Percentiles rank a stretch among this genome's conserved stretches.
These are phyloP conservation scores for Penicillium macrosclerotiorum DNA, from an alignment of 495 filamentous ascomycete species.

Conservation along the genomic window DNA sequence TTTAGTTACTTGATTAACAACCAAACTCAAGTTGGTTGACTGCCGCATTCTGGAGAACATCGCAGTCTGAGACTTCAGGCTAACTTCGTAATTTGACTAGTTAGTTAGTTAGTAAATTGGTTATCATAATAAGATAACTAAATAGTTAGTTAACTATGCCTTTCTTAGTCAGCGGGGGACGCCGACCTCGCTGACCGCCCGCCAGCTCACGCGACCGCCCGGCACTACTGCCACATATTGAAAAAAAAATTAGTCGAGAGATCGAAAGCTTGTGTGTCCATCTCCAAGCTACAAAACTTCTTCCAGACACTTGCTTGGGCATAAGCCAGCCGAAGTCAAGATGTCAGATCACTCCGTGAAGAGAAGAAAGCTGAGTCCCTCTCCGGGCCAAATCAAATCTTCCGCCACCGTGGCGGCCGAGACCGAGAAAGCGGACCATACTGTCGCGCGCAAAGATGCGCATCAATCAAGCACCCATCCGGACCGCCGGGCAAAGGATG, in stretches of 20 bases:
- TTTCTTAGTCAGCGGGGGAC: neutral
- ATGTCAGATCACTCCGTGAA: constrained; percentile 39
- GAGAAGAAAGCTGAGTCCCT: constrained; percentile 38
- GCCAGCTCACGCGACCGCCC: too few species aligned
- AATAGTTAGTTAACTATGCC: too few species aligned
- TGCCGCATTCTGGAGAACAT: too few species aligned
- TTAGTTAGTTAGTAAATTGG: too few species aligned
- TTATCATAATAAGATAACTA: too few species aligned
- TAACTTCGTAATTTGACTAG: too few species aligned
- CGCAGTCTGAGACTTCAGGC: too few species aligned
- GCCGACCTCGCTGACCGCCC: too few species aligned
- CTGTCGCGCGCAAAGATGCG: constrained; percentile 9
- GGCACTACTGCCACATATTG: too few species aligned
- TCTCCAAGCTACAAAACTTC: neutral
- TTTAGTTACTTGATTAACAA: too few species aligned
- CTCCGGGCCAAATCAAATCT: constrained; percentile 5
- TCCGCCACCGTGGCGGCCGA: constrained; percentile 9
- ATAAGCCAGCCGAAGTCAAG: neutral
- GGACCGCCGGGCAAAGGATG: constrained; percentile 18
- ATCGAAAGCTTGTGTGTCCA: constrained; percentile 1
- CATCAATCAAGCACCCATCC: constrained; percentile 9
- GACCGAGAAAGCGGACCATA: constrained; percentile 3
- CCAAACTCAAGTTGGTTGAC: too few species aligned
- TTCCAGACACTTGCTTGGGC: neutral
- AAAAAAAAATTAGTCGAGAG: constrained; percentile 27